Conservation (phyloP, 139 green algal species). For the Nannochloris sp. region DNA sequence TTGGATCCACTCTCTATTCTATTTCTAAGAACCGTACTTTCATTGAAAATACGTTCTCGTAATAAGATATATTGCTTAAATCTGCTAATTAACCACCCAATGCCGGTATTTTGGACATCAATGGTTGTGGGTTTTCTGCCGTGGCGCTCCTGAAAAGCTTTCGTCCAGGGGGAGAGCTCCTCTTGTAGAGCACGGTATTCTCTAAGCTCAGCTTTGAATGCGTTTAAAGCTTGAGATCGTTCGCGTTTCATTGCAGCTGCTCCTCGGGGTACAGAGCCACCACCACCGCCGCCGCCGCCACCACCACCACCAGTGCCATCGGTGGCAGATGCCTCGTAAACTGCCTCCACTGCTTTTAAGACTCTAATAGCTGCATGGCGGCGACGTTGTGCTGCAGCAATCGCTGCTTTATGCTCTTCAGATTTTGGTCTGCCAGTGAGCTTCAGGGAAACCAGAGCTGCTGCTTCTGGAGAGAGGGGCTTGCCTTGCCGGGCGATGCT, state of each 20-base stretch:
- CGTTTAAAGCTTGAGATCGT: slow-evolving; percentile 27
- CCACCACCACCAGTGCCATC: neutral
- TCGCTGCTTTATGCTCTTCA: slow-evolving; percentile 26
- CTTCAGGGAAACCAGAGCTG: slow-evolving; percentile 7
- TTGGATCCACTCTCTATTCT: slow-evolving; percentile 18
- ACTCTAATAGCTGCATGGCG: slow-evolving; percentile 33
- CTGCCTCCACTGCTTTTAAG: slow-evolving; percentile 40
- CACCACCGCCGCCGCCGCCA: neutral
- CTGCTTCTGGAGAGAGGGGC: neutral
- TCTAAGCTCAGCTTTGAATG: slow-evolving; percentile 41
- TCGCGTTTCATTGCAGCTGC: neutral
- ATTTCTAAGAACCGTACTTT: slow-evolving; percentile 29
- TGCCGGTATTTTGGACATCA: slow-evolving; percentile 45
- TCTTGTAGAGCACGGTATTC: slow-evolving; percentile 50
- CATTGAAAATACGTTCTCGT: slow-evolving; percentile 41
- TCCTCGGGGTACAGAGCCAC: neutral
- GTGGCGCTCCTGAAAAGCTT: slow-evolving; percentile 39
- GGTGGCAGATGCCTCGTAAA: slow-evolving; percentile 14
- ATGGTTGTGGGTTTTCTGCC: slow-evolving; percentile 38
- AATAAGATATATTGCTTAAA: slow-evolving; percentile 60
- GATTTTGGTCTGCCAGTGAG: slow-evolving; percentile 26
- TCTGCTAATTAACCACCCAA: slow-evolving; percentile 43
- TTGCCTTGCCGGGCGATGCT: neutral
- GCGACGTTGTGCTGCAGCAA: slow-evolving; percentile 27
- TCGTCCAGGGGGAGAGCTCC: slow-evolving; percentile 53